phyloP scores from a whole-genome alignment of 1,139 yeast species.

The Lizanozyma gosingica region DNA sequence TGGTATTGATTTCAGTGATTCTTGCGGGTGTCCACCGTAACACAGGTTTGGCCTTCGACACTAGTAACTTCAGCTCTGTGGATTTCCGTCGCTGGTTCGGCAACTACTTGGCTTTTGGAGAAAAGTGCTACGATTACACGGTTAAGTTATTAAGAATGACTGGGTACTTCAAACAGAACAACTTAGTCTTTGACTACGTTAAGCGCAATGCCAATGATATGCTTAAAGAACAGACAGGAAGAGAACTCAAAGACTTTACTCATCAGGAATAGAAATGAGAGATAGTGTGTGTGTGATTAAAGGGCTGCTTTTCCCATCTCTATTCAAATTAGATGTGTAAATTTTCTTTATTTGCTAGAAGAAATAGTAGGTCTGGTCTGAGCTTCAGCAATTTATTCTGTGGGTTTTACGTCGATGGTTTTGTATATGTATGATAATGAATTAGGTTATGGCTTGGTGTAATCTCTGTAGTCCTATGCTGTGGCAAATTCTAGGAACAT shows the following conservation, averaged over 20 bases:
- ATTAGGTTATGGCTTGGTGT: no score
- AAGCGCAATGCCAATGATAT: constrained; percentile 21
- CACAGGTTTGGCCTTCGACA: constrained; percentile 49
- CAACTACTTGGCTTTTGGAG: constrained; percentile 47
- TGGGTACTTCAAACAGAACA: constrained; percentile 38
- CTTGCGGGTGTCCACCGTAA: constrained; percentile 59
- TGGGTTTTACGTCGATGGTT: no score
- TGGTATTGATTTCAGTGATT: constrained; percentile 51
- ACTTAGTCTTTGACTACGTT: constrained; percentile 29
- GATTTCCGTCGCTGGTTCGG: constrained; percentile 48
- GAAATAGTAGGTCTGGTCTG: no score
- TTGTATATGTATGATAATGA: no score
- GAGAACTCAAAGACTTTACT: constrained; percentile 18
- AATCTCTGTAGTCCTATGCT: no score
- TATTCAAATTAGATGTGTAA: no score
- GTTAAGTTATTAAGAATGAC: constrained; percentile 29
- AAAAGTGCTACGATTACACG: constrained; percentile 38
- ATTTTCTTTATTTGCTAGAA: no score
- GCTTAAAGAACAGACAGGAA: constrained; percentile 27
- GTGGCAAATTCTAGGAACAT: no score
- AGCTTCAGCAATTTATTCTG: no score
- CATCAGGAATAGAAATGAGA: no score
- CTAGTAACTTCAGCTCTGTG: constrained; percentile 36
- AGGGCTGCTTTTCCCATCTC: no score
- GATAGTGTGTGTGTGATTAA: no score